Conservation (phyloP, 2,329 filamentous ascomycete species). For the Alternaria longipes region DNA sequence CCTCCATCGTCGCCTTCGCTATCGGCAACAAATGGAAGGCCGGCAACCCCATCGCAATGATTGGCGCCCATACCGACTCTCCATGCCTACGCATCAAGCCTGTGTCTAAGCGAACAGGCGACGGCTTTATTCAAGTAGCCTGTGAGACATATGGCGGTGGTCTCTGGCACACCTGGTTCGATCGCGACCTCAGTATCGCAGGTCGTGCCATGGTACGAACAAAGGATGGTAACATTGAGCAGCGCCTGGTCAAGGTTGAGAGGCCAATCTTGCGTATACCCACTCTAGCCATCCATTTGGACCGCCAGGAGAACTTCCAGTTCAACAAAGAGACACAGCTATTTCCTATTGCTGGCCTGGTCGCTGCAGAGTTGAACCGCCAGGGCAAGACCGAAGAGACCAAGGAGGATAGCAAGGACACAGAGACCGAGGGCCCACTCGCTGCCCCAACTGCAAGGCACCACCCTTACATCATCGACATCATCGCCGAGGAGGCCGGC, state of each 20-base stretch:
- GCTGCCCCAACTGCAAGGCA: slow-evolving; percentile 82
- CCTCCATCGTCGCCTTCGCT: slow-evolving; percentile 91
- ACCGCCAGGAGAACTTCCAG: slow-evolving; percentile 83
- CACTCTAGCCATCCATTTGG: slow-evolving; percentile 91
- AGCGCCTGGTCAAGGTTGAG: slow-evolving; percentile 89
- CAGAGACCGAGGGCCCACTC: slow-evolving; percentile 62
- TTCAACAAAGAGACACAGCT: slow-evolving; percentile 98
- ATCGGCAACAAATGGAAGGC: slow-evolving; percentile 91
- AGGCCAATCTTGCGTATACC: slow-evolving; percentile 91
- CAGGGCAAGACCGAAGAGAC: slow-evolving; percentile 64
- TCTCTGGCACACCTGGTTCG: slow-evolving; percentile 98
- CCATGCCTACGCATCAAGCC: slow-evolving; percentile 93
- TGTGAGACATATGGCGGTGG: slow-evolving; percentile 97
- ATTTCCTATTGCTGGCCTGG: slow-evolving; percentile 90
- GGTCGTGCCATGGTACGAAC: slow-evolving; percentile 85
- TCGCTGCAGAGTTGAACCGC: slow-evolving; percentile 87
- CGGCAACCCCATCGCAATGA: slow-evolving; percentile 88
- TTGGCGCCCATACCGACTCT: slow-evolving; percentile 96
- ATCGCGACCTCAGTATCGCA: slow-evolving; percentile 90
- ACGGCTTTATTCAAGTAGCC: slow-evolving; percentile 91
- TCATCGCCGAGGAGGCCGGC: slow-evolving; percentile 82
- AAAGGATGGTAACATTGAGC: slow-evolving; percentile 76
- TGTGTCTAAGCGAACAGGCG: slow-evolving; percentile 84
- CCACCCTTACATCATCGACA: slow-evolving; percentile 84
- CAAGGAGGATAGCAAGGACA: slow-evolving; percentile 54